A percentile compares a stretch with the other conserved stretches of the same genome.
phyloP scores from a whole-genome alignment of 805 yeast species.

The Lachancea waltii region DNA sequence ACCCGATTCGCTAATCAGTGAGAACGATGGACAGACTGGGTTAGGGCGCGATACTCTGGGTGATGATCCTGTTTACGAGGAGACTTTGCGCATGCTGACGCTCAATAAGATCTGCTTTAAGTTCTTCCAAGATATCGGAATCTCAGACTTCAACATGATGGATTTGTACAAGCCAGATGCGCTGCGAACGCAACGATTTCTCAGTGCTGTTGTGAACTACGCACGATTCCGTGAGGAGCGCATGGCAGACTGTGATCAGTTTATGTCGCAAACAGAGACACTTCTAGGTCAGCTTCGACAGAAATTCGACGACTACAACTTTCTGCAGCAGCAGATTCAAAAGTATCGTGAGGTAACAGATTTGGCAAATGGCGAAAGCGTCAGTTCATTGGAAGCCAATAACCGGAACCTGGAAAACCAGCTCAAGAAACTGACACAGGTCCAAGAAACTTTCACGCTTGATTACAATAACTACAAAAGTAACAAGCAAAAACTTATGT shows the following conservation, averaged over 20 bases:
- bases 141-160: constrained; percentile 65
- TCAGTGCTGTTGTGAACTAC: constrained; percentile 80
- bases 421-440: constrained; percentile 50
- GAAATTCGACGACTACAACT: constrained; percentile 37
- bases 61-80: constrained; percentile 18
- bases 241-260: constrained; percentile 58
- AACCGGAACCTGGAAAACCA: constrained; percentile 56
- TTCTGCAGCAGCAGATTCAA: constrained; percentile 32
- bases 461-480: constrained; percentile 61
- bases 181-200: constrained; percentile 50
- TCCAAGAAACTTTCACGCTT: constrained; percentile 54
- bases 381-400: constrained; percentile 41
- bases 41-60: constrained; percentile 18
- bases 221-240: constrained; percentile 79
- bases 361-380: constrained; percentile 22
- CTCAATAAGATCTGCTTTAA: constrained; percentile 53
- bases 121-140: constrained; percentile 67
- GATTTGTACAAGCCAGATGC: constrained; percentile 80
- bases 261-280: constrained; percentile 49
- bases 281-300: constrained; percentile 41
- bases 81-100: constrained; percentile 45
- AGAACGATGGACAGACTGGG: constrained; percentile 13
- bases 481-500: constrained; percentile 52
- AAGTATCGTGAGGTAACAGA: constrained; percentile 31
- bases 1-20: constrained; percentile 25